A percentile compares a stretch with the other conserved stretches of the same genome.
Evolutionary conservation across 495 filamentous ascomycete species (phyloP).

Genomic region (Penicillium manginii): DNA sequence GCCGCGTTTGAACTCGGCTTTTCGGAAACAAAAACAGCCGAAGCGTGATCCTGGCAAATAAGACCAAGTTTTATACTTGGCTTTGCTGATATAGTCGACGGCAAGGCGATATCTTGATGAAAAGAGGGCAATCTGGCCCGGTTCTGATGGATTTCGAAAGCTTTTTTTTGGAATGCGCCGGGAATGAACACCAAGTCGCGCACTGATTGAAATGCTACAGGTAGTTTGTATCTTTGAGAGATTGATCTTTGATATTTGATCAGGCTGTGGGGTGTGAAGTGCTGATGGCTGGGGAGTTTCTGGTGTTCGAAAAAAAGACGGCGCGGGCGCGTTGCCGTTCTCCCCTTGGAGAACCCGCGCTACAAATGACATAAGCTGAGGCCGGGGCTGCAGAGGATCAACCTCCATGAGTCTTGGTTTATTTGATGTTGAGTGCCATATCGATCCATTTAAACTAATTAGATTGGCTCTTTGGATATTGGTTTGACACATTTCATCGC

Average conservation of each 20-base stretch:
- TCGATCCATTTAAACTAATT: too few species aligned
- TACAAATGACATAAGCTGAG: conserved; percentile 5
- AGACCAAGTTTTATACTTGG: neutral
- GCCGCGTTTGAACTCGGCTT: too few species aligned
- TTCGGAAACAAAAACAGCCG: too few species aligned
- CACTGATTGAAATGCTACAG: neutral
- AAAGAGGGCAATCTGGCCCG: neutral
- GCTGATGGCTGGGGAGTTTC: neutral
- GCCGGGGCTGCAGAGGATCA: neutral
- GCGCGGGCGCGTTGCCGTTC: neutral
- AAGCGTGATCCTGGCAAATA: neutral
- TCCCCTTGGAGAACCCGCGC: conserved; percentile 1
- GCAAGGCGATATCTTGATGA: neutral
- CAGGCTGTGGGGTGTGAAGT: neutral
- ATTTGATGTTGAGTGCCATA: too few species aligned
- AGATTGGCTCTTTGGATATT: too few species aligned
- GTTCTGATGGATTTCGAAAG: neutral
- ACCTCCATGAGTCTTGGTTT: neutral
- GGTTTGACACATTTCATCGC: too few species aligned
- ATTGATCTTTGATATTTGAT: neutral
- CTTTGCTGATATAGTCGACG: neutral
- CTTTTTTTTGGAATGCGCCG: too few species aligned
- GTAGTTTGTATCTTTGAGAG: neutral
- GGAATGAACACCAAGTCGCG: too few species aligned
- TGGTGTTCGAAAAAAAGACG: neutral